A percentile compares a stretch with the other conserved stretches of the same genome.
phyloP scores from a whole-genome alignment of 2,329 filamentous ascomycete species.

The Colletotrichum lupini region DNA sequence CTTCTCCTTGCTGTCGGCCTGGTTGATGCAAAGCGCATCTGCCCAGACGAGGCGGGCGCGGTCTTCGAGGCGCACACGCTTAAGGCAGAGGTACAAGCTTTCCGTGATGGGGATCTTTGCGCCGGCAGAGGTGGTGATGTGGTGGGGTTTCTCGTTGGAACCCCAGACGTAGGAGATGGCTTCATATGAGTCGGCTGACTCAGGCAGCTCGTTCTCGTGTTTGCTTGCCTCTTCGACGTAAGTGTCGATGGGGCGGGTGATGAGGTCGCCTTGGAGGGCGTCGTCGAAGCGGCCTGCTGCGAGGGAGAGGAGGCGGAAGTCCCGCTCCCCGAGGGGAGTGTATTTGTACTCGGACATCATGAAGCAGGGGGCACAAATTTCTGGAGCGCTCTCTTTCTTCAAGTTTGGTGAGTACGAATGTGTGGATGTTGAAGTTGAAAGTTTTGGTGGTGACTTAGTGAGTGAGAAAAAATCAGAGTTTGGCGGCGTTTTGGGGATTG shows the following conservation, averaged over 20 bases:
- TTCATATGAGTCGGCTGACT: slow-evolving; percentile 27
- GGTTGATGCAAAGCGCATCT: slow-evolving; percentile 40
- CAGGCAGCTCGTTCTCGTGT: slow-evolving; percentile 19
- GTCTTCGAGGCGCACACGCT: slow-evolving; percentile 25
- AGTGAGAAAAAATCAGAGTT: slow-evolving; percentile 16
- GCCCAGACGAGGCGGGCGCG: slow-evolving; percentile 34
- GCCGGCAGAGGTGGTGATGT: slow-evolving; percentile 3
- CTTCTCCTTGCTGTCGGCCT: slow-evolving; percentile 30
- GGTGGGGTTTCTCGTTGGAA: slow-evolving; percentile 23
- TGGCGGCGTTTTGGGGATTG: slow-evolving; percentile 19
- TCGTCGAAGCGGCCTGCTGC: slow-evolving; percentile 13
- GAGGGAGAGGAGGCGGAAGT: slow-evolving; percentile 28
- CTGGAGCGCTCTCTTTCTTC: background rate
- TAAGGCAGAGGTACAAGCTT: slow-evolving; percentile 27
- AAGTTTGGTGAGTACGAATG: background rate
- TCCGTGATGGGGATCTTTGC: slow-evolving; percentile 25
- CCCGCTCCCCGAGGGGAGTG: slow-evolving; percentile 24
- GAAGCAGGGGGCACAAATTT: background rate
- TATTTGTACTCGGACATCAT: slow-evolving; percentile 16
- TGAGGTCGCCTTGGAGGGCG: slow-evolving; percentile 20
- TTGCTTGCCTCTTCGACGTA: slow-evolving; percentile 30
- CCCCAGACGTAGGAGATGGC: slow-evolving; percentile 36
- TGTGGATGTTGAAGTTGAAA: background rate
- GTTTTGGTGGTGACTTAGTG: background rate
- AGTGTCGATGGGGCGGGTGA: slow-evolving; percentile 12